Percentiles rank a stretch among this genome's conserved stretches.
Conservation (phyloP, 2,329 filamentous ascomycete species). For the Colletotrichum tamarilloi region DNA sequence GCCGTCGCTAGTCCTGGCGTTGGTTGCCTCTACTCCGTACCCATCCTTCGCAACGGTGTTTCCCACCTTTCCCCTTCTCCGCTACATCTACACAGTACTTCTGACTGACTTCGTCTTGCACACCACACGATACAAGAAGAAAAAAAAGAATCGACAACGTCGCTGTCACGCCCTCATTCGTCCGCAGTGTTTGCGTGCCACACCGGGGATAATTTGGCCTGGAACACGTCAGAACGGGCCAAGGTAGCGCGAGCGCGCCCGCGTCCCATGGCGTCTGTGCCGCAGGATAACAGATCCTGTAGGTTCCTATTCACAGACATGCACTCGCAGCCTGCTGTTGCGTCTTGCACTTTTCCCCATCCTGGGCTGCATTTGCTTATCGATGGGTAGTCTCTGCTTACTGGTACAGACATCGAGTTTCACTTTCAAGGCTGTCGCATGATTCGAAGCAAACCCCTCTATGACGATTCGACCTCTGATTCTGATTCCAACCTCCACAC, state of each 20-base stretch:
- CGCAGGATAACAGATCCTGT: neutral
- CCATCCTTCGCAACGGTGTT: neutral
- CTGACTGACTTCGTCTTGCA: neutral
- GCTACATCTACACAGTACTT: neutral
- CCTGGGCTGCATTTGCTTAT: neutral
- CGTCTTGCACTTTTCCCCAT: neutral
- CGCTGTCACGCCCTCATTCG: conserved; percentile 29
- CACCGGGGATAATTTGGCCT: conserved; percentile 10
- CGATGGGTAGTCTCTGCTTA: neutral
- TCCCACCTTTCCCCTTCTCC: neutral
- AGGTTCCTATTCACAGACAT: conserved; percentile 7
- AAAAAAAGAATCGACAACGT: neutral
- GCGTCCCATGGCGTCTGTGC: neutral
- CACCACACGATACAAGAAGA: neutral
- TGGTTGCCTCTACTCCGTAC: neutral
- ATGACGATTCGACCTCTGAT: neutral
- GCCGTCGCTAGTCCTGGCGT: neutral
- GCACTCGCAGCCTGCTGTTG: conserved; percentile 4
- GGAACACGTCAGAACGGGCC: conserved; percentile 26
- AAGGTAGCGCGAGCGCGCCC: neutral
- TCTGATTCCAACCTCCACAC: neutral
- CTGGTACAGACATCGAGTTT: neutral
- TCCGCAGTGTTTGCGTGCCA: conserved; percentile 1
- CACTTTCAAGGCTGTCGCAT: neutral
- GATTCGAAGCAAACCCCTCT: neutral